Evolutionary conservation across 345 rosid species (phyloP), one percentile per base, ranked within the genome.

Genomic region (Linum trigynum): DNA sequence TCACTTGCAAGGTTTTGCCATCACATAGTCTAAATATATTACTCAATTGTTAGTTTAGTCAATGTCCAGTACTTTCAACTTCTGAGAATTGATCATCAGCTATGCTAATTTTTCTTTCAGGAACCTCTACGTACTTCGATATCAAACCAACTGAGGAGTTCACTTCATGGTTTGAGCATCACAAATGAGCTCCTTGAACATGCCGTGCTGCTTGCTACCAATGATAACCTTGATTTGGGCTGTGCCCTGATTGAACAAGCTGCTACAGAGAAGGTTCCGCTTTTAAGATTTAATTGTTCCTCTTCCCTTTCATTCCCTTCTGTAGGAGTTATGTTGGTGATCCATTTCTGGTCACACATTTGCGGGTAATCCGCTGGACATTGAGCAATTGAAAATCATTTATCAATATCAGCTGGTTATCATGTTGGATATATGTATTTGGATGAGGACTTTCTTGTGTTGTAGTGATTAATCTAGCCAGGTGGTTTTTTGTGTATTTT

Each of bases 221-320:
- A 94, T 80, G 99, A 94, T 80, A 94, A 94, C 80, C 99, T 94
- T 75, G 99, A 94, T 76, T 84, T 94, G 65, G 97, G 99, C n/a
- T 94, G 99, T 88, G 99, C 99, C 35, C 83, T 86, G 64, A 94
- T 94, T 73, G 99, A 94, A 77, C 96, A 88, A 69, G 96, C 96
- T 67, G 97, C 97, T 61, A 88, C 99, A 9, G 97, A 90, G 32
- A 90, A 90, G 99, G 99, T 92, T 36, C 23, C 37, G 59, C 15
- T 17, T 69, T 42, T 59, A 45, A 59, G 42, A 4, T 36, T 4
- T 59, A 36, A 15, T 9, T 38, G n/a, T 42, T 40, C 0, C 39
- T 37, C 11, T 23, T 23, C 32, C 32, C 14, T 57, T 38, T 45
- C 40, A 9, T 1, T 15, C 37, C 41, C 36, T 36, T 56, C 5